Conservation (phyloP, 2,329 filamentous ascomycete genomes). For the Phaeosphaeriaceae sp. region DNA sequence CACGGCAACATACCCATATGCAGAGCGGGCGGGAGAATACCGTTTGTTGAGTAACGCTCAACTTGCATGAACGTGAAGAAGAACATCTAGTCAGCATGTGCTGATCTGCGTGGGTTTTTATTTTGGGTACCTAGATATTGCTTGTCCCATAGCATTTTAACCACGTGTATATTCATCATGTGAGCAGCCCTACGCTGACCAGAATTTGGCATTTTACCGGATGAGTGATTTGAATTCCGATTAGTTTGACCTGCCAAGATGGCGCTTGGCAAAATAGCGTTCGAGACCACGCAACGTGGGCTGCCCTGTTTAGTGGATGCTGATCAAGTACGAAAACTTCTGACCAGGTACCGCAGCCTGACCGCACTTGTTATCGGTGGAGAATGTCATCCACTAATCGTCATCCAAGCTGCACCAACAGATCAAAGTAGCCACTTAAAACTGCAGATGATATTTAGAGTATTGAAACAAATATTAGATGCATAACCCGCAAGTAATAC, state of each 20-base stretch:
- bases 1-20: constrained; percentile 32
- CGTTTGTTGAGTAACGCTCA: constrained; percentile 33
- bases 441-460: constrained; percentile 1
- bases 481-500: constrained; percentile 4
- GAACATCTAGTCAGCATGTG: constrained; percentile 30
- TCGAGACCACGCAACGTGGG: constrained; percentile 35
- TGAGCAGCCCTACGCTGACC: constrained; percentile 2
- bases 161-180: constrained; percentile 8
- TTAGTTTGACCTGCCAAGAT: constrained; percentile 8
- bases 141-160: background rate
- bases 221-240: constrained; percentile 7
- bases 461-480: background rate
- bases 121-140: constrained; percentile 9
- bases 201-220: constrained; percentile 13
- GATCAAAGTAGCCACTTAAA: background rate
- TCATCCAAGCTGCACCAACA: background rate
- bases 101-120: constrained; percentile 13
- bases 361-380: background rate
- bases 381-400: background rate
- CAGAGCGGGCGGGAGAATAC: constrained; percentile 34
- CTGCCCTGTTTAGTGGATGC: constrained; percentile 25
- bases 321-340: constrained; percentile 15
- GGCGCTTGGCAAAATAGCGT: constrained; percentile 17
- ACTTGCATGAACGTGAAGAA: constrained; percentile 24
- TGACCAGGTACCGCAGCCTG: constrained; percentile 6